Base-by-base conservation (phyloP, 257 asterid genomes). In the Nicotiana paniculata region DNA sequence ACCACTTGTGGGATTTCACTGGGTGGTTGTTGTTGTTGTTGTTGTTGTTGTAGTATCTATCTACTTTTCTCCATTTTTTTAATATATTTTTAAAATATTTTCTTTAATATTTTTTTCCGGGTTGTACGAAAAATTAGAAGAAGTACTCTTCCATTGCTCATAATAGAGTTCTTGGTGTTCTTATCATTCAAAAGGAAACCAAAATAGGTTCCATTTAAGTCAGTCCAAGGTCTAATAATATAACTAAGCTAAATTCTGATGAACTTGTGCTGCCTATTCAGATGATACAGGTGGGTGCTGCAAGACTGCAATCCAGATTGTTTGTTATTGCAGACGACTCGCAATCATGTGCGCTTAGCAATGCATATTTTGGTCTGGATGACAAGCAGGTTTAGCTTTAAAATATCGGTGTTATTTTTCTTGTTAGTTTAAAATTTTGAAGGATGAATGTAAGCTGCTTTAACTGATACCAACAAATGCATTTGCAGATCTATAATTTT, bases 261-360 rank as follows among this genome's bases (percentile, higher is more conserved):
- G 15, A 74, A 75, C 46, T 4, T 75, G 63, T 75, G 80, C 46
- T 77, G 62, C 30, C 86, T 77, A 21, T 88, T 85, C 95, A 96
- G 99, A 89, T 83, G 84, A 91, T 94, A 84, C 99, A 93, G 88
- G 70, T 87, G 48, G 89, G 91, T 83, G 94, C 97, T 12, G 92
- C 94, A 83, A 93, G 91, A 85, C 87, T 96, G 92, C 90, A 94
- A 65, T 92, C 97, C 64, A 84, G 82, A 82, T 85, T 94, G 83
- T 93, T 93, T 85, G 77, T 81, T 84, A 83, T 86, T 79, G 87
- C 84, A 63, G 97, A 90, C 84, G 86, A 84, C 81, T 87, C 90
- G 58, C 90, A 89, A 43, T 88, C 91, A 59, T 87, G 69, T 77
- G 83, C 89, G 43, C 82, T 86, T 87, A 86, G 84, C 86, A 91